phyloP scores from a whole-genome alignment of 73 alveolate species.

The Uronychia setigera region DNA sequence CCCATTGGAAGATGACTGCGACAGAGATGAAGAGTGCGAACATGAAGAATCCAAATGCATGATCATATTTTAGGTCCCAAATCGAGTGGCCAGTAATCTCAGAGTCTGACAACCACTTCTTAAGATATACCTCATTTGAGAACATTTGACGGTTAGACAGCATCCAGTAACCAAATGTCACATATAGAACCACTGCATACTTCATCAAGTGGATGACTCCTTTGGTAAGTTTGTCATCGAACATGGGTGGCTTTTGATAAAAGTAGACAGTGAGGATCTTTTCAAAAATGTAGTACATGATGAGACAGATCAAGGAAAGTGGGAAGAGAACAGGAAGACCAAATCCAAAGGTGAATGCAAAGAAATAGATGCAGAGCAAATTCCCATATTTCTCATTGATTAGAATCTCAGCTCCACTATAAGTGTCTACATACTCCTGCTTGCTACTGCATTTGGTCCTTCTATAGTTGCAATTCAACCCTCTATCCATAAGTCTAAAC shows the following conservation, averaged over 20 bases:
- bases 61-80: slow-evolving; percentile 20
- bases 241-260: slow-evolving; percentile 48
- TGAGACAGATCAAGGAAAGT: slow-evolving; percentile 17
- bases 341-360: slow-evolving; percentile 46
- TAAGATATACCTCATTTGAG: slow-evolving; percentile 21
- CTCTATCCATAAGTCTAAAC: slow-evolving; percentile 41
- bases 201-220: slow-evolving; percentile 23
- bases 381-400: slow-evolving; percentile 33
- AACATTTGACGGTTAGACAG: slow-evolving; percentile 52
- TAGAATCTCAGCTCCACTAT: slow-evolving; percentile 59
- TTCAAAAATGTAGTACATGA: slow-evolving; percentile 21
- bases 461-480: background rate
- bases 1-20: background rate
- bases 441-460: slow-evolving; percentile 31
- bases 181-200: slow-evolving; percentile 28
- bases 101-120: slow-evolving; percentile 11
- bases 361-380: slow-evolving; percentile 21
- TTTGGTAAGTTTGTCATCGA: slow-evolving; percentile 29
- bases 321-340: slow-evolving; percentile 63
- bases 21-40: slow-evolving; percentile 1
- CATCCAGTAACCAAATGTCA: slow-evolving; percentile 62
- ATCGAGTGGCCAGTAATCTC: slow-evolving; percentile 39
- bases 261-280: slow-evolving; percentile 44
- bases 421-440: slow-evolving; percentile 51
- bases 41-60: slow-evolving; percentile 29